Evolutionary conservation across 1,284 basidiomycete genomes (phyloP).

Genomic region (Irpex sp.): DNA sequence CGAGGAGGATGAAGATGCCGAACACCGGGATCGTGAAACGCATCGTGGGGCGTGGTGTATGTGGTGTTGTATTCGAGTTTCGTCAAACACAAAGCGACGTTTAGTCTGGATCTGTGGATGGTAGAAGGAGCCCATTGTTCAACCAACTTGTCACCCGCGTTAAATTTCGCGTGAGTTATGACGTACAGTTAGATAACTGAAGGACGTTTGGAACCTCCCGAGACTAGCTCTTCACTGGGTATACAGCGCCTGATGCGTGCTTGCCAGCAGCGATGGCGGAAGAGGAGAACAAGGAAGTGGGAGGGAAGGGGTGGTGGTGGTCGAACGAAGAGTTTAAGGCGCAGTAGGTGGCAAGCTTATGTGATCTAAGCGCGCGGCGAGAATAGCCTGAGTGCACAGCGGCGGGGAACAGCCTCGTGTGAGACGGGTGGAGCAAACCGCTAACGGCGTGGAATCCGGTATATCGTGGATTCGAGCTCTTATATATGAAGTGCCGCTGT

Average conservation of each 20-base stretch:
- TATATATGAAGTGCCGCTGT: neutral
- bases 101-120: neutral
- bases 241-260: neutral
- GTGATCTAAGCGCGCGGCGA: neutral
- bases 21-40: neutral
- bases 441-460: neutral
- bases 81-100: neutral
- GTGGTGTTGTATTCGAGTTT: neutral
- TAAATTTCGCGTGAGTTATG: neutral
- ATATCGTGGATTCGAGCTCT: neutral
- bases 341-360: neutral
- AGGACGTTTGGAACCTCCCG: neutral
- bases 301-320: neutral
- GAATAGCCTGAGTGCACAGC: neutral
- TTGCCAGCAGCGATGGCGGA: neutral
- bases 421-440: constrained; percentile 1
- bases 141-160: neutral
- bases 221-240: neutral
- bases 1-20: neutral
- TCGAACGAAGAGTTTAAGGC: neutral
- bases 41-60: neutral
- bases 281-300: neutral
- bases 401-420: constrained; percentile 6
- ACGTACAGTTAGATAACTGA: neutral
- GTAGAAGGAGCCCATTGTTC: neutral